Conservation (phyloP, 208 protist species). For the Polymyxa betae region DNA sequence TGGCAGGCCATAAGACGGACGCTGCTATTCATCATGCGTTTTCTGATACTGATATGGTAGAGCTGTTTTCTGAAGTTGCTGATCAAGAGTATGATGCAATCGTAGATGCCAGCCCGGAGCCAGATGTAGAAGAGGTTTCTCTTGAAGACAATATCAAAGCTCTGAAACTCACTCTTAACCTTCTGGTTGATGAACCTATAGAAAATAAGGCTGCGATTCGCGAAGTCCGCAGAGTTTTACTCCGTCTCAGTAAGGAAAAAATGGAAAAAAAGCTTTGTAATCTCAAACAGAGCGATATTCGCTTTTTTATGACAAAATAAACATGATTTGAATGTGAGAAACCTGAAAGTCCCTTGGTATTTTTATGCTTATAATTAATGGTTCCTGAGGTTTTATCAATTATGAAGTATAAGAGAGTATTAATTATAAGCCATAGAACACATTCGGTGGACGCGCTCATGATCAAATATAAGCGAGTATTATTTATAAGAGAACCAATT, state of each 20-base stretch:
- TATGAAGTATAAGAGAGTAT: neutral
- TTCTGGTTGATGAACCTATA: neutral
- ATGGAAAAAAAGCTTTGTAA: neutral
- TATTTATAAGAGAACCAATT: neutral
- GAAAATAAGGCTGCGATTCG: neutral
- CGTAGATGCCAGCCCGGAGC: too few species aligned
- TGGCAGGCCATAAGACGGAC: neutral
- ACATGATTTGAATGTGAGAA: neutral
- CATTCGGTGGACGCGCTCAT: neutral
- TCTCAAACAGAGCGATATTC: neutral
- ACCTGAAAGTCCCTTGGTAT: neutral
- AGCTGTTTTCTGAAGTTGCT: neutral
- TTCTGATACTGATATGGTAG: neutral
- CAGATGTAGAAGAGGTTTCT: neutral
- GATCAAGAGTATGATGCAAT: neutral
- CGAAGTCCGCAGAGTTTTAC: neutral
- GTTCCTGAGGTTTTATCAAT: neutral
- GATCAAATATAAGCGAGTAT: conserved; percentile 9
- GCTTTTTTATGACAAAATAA: neutral
- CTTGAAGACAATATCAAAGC: neutral
- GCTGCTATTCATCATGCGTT: neutral
- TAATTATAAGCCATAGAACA: conserved; percentile 1
- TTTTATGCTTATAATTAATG: neutral
- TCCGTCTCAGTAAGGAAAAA: neutral
- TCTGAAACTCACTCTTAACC: neutral